Base-by-base conservation (phyloP, 2,329 filamentous ascomycete species). In the Ceratocystis harringtonii region DNA sequence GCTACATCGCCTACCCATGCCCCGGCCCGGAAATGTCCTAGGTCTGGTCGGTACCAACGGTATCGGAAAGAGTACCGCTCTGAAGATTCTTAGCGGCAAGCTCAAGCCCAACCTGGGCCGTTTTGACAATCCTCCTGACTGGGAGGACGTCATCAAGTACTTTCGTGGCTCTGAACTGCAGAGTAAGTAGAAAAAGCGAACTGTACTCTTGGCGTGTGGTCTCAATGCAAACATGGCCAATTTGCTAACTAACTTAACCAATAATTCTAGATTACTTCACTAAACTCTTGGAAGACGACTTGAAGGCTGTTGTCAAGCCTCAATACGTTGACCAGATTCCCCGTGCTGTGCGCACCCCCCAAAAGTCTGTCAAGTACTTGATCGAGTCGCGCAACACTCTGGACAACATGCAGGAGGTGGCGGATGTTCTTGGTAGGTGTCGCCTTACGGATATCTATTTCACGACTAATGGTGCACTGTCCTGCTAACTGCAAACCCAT, bases 251-350 rank as follows among this genome's bases (percentile, higher is more conserved):
- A 36, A 48, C 8, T 22, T 22, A 10, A 55, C 8, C 60, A 41
- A 41, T 41, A 41, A 41, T 69, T 71, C 72, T 71, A 72, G 90
- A 99, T 80, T 99, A 99, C 79, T 97, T 99, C 76, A 97, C 94
- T 70, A 99, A 97, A 78, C 85, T 99, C 57, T 82, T 99, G 67
- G 94, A 99, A 75, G 94, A 99, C 75, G 86, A 99, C 73, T 82
- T 99, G 70, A 96, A 96, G 81, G 92, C 95, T 68, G 90, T 99
- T 67, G 92, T 97, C 72, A 99, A 99, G 83, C 94, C 94, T 66
- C 95, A 99, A 79, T 96, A 99, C 80, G 94, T 99, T 72, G 94
- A 99, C 72, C 94, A 97, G 78, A 92, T 99, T 70, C 94, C 94
- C 68, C 90, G 88, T 76, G 92, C 94, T 52, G 88, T 99, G 73